Base-by-base conservation (phyloP, 371 early-diverging fungal species). In the Sporodiniella umbellata region DNA sequence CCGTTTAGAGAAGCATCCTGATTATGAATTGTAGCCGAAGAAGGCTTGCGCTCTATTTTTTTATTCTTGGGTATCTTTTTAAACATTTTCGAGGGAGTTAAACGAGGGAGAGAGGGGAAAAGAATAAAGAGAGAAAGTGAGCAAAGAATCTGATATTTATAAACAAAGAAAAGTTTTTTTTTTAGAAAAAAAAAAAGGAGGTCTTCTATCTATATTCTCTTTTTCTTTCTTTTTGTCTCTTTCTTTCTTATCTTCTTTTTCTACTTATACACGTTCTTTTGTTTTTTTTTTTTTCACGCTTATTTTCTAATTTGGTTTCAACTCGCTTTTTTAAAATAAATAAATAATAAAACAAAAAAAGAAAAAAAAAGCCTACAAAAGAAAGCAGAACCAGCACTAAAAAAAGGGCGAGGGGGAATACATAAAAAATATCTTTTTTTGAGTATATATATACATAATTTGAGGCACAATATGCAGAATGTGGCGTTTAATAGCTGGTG, bases 1-100 rank as follows among this genome's bases (percentile, higher is more conserved):
- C 78, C 73, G 37, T 62, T 49, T 8, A 87, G 65, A 35, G 51
- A 49, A 8, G 71, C 45, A 54, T 87, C 88, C 21, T 87, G 83
- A 54, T 84, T 87, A 22, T 62, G 66, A 24, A 51, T 33, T 18
- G 53, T 33, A 49, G 48, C 35, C 37, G 48, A 39, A 42, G 57
- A 33, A 30, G n/a, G 45, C 12, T 22, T 53, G n/a, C 48, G 24
- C 11, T 37, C 35, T 10, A n/a, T 45, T 22, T 30, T 42, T 42
- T n/a, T 51, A 6, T 31, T 43, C 11, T 45, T 42, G 14, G 56
- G 61, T 33, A 60, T 58, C 74, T 70, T 70, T 58, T 70, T 70
- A 22, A 67, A 65, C 74, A 73, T 73, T 21, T 18, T 40, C 37
- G 37, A n/a, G 37, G 11, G 37, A n/a, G 37, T 11, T 11, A 10